Base-by-base conservation (phyloP, 2,329 filamentous ascomycete genomes). In the Metarhizium album region DNA sequence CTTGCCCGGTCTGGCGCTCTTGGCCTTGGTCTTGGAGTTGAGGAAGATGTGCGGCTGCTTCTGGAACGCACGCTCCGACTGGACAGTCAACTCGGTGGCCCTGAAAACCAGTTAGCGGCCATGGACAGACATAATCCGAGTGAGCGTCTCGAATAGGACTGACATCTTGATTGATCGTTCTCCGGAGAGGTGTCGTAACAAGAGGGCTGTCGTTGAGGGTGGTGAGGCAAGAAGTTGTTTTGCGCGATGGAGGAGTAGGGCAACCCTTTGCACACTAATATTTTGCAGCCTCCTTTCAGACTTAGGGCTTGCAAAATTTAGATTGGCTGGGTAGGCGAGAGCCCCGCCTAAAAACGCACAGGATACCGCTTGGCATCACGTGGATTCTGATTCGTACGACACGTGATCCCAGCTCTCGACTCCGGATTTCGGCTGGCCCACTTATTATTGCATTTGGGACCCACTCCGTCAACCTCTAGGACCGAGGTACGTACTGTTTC, bases 31-130 rank as follows among this genome's bases (percentile, higher is more conserved):
- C 86, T 98, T 98, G 72, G 86, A 81, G 86, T 97, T 96, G 70
- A 87, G 84, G 88, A 97, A 98, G 83, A 98, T 95, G 79, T 98
- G 93, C 75, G 93, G 93, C 84, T 98, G 91, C 86, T 98, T 98
- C 79, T 97, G 93, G 88, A 87, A 98, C 83, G 93, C 93, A 81
- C 93, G 91, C 86, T 98, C 93, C 74, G 89, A 94, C 86, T 98
- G 93, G 77, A 98, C 93, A 75, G 90, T 95, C 80, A 96, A 83
- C 82, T 95, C 90, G 83, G 90, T 95, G 74, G 90, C 90, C 90
- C 95, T 95, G 75, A 72, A 83, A 57, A 14, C 11, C 55, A 57
- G 64, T 68, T 61, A 68, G 65, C 58, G 58, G 58, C 53, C 48
- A 51, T 54, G 52, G 53, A 45, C 20, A 37, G 23, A 29, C 27